Evolutionary conservation across 805 yeast genomes (phyloP).

Genomic region (Candida jianshihensis): DNA sequence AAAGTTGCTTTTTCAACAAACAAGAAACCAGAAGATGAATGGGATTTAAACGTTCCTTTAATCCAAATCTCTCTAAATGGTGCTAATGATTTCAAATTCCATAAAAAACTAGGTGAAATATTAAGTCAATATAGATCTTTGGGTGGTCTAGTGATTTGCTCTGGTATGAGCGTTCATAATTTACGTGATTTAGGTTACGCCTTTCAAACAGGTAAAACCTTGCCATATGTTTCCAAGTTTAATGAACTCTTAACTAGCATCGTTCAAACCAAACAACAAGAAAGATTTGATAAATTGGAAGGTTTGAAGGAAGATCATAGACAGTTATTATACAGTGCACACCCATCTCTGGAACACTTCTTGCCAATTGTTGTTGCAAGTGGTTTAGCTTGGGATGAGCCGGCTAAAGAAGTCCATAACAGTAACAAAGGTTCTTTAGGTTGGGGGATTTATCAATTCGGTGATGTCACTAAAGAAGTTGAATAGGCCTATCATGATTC

Average conservation of each 20-base stretch:
- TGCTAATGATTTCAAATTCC: slow-evolving; percentile 33
- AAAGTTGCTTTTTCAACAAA: slow-evolving; percentile 56
- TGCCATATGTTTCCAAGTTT: slow-evolving; percentile 49
- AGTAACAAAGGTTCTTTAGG: slow-evolving; percentile 44
- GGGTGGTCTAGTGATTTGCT: slow-evolving; percentile 49
- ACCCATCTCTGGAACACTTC: slow-evolving; percentile 75
- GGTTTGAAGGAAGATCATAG: slow-evolving; percentile 25
- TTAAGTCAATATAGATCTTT: slow-evolving; percentile 44
- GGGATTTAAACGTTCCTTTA: slow-evolving; percentile 30
- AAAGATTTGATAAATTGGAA: slow-evolving; percentile 31
- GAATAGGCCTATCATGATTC: too few species aligned
- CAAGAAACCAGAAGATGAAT: slow-evolving; percentile 15
- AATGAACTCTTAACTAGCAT: slow-evolving; percentile 37
- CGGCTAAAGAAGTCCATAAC: slow-evolving; percentile 40
- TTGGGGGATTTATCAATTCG: slow-evolving; percentile 62
- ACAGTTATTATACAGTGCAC: slow-evolving; percentile 43
- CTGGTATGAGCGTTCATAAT: slow-evolving; percentile 82
- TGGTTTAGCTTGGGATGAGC: slow-evolving; percentile 36
- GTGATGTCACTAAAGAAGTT: too few species aligned
- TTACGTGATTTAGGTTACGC: slow-evolving; percentile 44
- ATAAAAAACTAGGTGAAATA: slow-evolving; percentile 48
- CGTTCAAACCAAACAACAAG: slow-evolving; percentile 23
- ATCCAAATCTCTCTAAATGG: slow-evolving; percentile 33
- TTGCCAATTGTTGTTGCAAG: slow-evolving; percentile 60
- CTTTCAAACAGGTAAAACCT: slow-evolving; percentile 14